These are phyloP conservation scores for Trichomonas vaginalis DNA, from an alignment of 208 protist species.

Conservation along the genomic window DNA sequence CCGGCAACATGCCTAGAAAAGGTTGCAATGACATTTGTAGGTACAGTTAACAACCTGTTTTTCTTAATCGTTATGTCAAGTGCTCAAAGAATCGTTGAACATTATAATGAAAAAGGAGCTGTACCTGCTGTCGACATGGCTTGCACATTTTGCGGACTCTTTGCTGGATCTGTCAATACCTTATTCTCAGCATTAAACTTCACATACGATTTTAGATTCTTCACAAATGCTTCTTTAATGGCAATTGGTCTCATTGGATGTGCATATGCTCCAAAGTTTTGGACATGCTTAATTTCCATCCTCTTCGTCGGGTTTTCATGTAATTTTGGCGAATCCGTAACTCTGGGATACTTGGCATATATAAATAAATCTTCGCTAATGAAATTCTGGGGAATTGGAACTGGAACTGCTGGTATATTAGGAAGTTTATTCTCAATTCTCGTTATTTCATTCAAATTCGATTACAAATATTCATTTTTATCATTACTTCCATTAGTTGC, in stretches of 20 bases:
- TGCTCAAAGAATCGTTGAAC: neutral
- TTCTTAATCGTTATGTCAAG: neutral
- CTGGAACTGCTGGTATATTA: neutral
- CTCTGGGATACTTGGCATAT: neutral
- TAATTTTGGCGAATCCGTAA: conserved; percentile 1
- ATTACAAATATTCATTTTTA: neutral
- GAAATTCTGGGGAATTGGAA: neutral
- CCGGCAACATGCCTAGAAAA: neutral
- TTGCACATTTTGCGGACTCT: neutral
- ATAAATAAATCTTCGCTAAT: neutral
- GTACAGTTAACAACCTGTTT: neutral
- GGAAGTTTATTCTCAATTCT: neutral
- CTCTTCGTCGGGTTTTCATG: neutral
- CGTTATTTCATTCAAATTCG: neutral
- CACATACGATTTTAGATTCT: neutral
- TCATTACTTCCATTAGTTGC: neutral
- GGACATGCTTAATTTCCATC: neutral
- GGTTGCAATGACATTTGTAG: neutral
- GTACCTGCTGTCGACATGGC: neutral
- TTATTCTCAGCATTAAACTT: neutral
- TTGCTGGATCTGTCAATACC: neutral
- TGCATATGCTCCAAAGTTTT: neutral
- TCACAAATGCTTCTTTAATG: neutral
- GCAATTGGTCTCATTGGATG: neutral
- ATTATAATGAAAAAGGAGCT: neutral